Conservation (phyloP, 2,329 filamentous ascomycete species). For the Fonsecaea nubica region DNA sequence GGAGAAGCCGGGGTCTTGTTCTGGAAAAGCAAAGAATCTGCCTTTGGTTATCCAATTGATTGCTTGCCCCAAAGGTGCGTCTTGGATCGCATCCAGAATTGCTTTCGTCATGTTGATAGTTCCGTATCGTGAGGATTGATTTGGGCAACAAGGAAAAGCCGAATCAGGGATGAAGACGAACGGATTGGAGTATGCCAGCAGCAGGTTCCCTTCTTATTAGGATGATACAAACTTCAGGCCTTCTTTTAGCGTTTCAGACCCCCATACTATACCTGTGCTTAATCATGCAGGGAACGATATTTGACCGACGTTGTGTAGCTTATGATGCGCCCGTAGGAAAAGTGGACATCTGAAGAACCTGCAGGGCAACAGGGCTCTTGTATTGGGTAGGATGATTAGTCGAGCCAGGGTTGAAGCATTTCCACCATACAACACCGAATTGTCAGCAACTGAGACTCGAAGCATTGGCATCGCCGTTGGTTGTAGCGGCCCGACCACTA, state of each 20-base stretch:
- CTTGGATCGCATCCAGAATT: slow-evolving; percentile 42
- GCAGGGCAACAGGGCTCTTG: not conserved
- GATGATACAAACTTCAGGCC: not conserved
- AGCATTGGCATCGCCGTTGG: slow-evolving; percentile 9
- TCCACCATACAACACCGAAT: slow-evolving; percentile 13
- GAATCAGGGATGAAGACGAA: not conserved
- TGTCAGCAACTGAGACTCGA: slow-evolving; percentile 17
- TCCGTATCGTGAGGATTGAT: not conserved
- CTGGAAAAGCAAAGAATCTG: slow-evolving; percentile 54
- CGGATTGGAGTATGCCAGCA: not conserved
- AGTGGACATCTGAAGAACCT: not conserved
- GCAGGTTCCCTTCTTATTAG: not conserved
- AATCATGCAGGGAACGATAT: slow-evolving; percentile 2
- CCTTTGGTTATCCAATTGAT: slow-evolving; percentile 52
- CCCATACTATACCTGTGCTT: not conserved
- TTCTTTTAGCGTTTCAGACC: not conserved
- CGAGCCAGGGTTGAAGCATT: not conserved
- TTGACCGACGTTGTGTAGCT: not conserved
- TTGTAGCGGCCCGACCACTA: slow-evolving; percentile 9
- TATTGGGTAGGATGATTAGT: not conserved
- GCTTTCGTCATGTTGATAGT: slow-evolving; percentile 19
- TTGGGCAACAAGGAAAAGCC: not conserved
- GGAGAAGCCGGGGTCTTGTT: slow-evolving; percentile 48
- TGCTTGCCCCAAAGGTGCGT: slow-evolving; percentile 56
- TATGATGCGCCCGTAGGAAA: not conserved